Base-by-base conservation (phyloP, 2,329 filamentous ascomycete genomes). In the Cercospora sesami region DNA sequence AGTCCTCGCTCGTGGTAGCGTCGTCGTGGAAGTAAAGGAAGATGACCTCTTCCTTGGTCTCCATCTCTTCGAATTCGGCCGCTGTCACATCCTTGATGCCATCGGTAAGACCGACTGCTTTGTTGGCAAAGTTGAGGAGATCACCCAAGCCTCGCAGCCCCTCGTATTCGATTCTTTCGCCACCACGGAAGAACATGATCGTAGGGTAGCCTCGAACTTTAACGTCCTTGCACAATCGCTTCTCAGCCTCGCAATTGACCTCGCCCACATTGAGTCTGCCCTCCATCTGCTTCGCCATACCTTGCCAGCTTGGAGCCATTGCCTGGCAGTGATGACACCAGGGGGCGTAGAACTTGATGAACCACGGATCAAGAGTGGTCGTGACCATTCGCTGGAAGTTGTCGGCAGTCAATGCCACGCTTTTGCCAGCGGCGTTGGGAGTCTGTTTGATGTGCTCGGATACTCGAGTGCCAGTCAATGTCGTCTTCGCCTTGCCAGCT, bases 21-120 rank as follows among this genome's bases (percentile, higher is more conserved):
- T 96, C 90, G 78, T 99, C 95, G 80, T 97, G 99, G 80, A 98
- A 96, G 83, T 98, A 99, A 73, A 97, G 83, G 80, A 99, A 99
- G 64, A 98, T 90, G 69, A 99, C 95, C 69, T 98, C 94, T 75
- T 98, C 93, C 71, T 91, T 94, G 83, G 95, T 87, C 79, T 99
- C 94, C 75, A 99, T 83, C 69, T 89, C 89, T 78, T 91, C 89
- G 76, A 99, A 93, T 4, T 86, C 84, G 26, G 85, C 86, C 9
- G 90, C 89, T 76, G 94, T 89, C 10, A 99, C 91, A 74, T 98
- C 91, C 67, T 87, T 87, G 30, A 99, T 89, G 53, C 93, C 93
- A 59, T 86, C 84, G 9, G 89, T 89, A 66, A 93, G 85, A 63
- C 93, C 91, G 48, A 95, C 85, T 3, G 94, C 94, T 77, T 94